These are phyloP conservation scores for Arthrobotrys pseudoclavata DNA, from an alignment of 2,329 filamentous ascomycete species.

Conservation along the genomic window DNA sequence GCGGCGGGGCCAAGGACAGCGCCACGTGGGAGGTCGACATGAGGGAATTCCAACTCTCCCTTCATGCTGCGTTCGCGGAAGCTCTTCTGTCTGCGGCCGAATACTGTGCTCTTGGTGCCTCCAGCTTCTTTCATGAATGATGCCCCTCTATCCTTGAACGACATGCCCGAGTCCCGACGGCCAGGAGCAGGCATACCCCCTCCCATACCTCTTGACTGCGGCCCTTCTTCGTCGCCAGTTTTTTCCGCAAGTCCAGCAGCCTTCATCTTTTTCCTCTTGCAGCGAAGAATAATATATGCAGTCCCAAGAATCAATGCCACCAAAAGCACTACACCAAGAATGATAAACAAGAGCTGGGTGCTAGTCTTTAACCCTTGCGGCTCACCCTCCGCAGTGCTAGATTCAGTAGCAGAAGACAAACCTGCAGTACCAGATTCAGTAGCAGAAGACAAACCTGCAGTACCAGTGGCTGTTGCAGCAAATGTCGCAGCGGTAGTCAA, in stretches of 20 bases:
- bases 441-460: constrained; percentile 29
- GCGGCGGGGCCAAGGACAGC: constrained; percentile 48
- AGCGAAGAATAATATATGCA: constrained; percentile 60
- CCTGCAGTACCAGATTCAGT: constrained; percentile 35
- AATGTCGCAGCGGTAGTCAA: constrained; percentile 39
- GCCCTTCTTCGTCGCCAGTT: constrained; percentile 31
- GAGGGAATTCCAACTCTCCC: constrained; percentile 49
- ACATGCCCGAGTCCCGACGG: constrained; percentile 60
- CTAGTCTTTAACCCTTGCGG: constrained; percentile 58
- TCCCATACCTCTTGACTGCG: constrained; percentile 33
- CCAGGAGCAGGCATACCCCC: background rate
- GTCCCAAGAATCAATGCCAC: constrained; percentile 60
- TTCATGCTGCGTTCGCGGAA: constrained; percentile 40
- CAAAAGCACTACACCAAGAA: constrained; percentile 62
- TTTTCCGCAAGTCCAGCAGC: constrained; percentile 46
- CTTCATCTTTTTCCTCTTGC: constrained; percentile 58
- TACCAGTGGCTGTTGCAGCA: constrained; percentile 14
- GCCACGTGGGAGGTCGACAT: constrained; percentile 50
- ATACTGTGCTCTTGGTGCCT: constrained; percentile 43
- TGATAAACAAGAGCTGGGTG: constrained; percentile 62
- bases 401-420: constrained; percentile 29
- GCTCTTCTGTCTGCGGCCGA: constrained; percentile 49
- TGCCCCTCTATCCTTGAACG: constrained; percentile 63
- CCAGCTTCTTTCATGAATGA: constrained; percentile 63
- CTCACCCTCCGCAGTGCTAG: constrained; percentile 26